Evolutionary conservation across 139 green algal species (phyloP).

Genomic region (Tetraselmis chui): DNA sequence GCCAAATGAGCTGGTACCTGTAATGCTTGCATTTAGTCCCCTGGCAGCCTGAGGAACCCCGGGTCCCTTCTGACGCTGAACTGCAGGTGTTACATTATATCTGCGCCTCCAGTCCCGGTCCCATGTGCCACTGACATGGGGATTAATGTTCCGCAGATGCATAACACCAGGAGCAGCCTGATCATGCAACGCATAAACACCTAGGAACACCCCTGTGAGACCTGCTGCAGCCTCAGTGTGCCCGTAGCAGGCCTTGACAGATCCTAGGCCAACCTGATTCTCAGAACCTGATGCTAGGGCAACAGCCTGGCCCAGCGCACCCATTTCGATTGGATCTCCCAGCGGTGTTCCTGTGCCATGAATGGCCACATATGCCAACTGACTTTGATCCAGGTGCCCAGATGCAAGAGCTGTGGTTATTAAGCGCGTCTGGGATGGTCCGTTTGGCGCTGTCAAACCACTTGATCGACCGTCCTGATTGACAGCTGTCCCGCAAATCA

Average conservation of each 20-base stretch:
- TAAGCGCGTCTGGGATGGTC: constrained; percentile 39
- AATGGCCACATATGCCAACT: constrained; percentile 15
- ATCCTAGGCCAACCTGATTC: neutral
- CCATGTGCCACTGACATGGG: constrained; percentile 26
- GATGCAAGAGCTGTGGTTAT: constrained; percentile 26
- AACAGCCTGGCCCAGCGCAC: neutral
- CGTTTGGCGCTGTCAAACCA: constrained; percentile 46
- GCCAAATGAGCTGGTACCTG: constrained; percentile 39
- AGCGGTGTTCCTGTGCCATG: constrained; percentile 51
- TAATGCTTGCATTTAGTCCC: neutral
- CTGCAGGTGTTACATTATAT: neutral
- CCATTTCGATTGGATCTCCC: constrained; percentile 52
- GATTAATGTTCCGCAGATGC: constrained; percentile 33
- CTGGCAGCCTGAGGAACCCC: neutral
- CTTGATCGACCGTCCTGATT: constrained; percentile 51
- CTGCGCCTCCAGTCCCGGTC: neutral
- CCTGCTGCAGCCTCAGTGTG: constrained; percentile 9
- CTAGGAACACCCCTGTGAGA: constrained; percentile 2
- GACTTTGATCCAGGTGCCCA: neutral
- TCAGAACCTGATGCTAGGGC: neutral
- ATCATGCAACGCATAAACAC: neutral
- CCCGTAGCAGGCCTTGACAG: constrained; percentile 1
- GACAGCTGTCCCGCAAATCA: constrained; percentile 22
- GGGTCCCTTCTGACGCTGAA: neutral
- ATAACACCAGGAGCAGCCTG: constrained; percentile 3